Conservation (phyloP, 805 yeast genomes). For the Diddensiella caesifluorescens region DNA sequence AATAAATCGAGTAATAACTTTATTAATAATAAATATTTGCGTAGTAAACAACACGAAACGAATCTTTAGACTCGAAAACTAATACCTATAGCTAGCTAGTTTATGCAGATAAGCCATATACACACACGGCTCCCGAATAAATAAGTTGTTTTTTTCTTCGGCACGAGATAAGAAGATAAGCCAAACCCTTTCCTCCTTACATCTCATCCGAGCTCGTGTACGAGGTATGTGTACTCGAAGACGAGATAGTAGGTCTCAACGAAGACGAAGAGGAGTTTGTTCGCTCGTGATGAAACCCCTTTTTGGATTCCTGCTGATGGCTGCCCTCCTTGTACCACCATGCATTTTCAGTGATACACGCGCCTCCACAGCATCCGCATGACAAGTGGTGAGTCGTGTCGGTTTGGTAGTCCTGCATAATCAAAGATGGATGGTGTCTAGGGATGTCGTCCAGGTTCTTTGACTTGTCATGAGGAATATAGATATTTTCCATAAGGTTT, state of each 20-base stretch:
- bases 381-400: slow-evolving; percentile 41
- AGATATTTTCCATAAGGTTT: slow-evolving; percentile 38
- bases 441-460: slow-evolving; percentile 35
- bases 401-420: slow-evolving; percentile 52
- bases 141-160: no score
- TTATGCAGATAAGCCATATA: no score
- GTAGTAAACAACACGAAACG: no score
- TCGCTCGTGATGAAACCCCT: neutral
- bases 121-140: no score
- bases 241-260: slow-evolving; percentile 13
- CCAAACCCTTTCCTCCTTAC: no score
- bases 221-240: slow-evolving; percentile 4
- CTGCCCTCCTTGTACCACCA: slow-evolving; percentile 32
- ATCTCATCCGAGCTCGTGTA: slow-evolving; percentile 11
- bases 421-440: slow-evolving; percentile 50
- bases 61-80: no score
- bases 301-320: neutral
- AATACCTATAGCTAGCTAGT: no score
- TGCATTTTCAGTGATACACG: slow-evolving; percentile 36
- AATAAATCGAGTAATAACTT: no score
- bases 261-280: slow-evolving; percentile 6
- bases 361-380: slow-evolving; percentile 40
- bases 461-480: slow-evolving; percentile 39
- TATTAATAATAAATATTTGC: no score
- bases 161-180: no score